Percentiles rank a stretch among this genome's conserved stretches.
These are phyloP conservation scores for Manihot esculenta DNA, from an alignment of 441 rosid species.

Conservation along the genomic window DNA sequence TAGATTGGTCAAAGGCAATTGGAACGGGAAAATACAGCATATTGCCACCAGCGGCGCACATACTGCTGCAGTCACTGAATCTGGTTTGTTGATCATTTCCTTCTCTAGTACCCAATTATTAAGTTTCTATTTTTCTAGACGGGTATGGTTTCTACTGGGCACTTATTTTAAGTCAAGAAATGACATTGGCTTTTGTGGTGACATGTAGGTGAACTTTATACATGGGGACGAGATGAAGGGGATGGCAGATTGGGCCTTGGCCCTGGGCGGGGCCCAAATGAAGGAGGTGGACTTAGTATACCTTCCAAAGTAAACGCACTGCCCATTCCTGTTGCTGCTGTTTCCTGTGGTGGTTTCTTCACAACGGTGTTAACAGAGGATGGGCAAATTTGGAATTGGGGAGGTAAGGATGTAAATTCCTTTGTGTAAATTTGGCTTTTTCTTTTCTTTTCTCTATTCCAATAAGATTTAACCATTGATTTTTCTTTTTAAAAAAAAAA, in stretches of 20 bases:
- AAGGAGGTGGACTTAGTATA: slow-evolving; percentile 88
- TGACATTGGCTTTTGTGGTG: neutral
- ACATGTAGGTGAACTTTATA: slow-evolving; percentile 66
- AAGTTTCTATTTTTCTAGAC: neutral
- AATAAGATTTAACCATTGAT: neutral
- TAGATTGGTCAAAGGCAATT: slow-evolving; percentile 72
- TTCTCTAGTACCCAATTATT: neutral
- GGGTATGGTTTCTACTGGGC: neutral
- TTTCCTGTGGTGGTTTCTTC: slow-evolving; percentile 92
- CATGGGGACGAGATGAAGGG: slow-evolving; percentile 97
- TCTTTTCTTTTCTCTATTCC: slow-evolving; percentile 4
- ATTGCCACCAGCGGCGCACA: slow-evolving; percentile 87
- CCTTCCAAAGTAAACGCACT: slow-evolving; percentile 75
- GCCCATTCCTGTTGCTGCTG: slow-evolving; percentile 63
- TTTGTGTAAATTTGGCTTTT: neutral
- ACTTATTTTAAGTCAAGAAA: neutral
- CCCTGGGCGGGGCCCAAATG: slow-evolving; percentile 85
- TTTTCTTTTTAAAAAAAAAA: slow-evolving; percentile 1
- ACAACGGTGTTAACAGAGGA: slow-evolving; percentile 71
- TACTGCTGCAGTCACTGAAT: slow-evolving; percentile 76
- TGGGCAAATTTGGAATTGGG: slow-evolving; percentile 95
- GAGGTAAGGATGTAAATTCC: slow-evolving; percentile 46
- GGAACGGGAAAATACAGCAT: slow-evolving; percentile 50
- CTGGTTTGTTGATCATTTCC: slow-evolving; percentile 43
- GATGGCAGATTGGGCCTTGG: slow-evolving; percentile 96